A percentile compares a stretch with the other conserved stretches of the same genome.
These are phyloP conservation scores for Periconia sp. DNA, from an alignment of 2,329 filamentous ascomycete species.

Conservation along the genomic window DNA sequence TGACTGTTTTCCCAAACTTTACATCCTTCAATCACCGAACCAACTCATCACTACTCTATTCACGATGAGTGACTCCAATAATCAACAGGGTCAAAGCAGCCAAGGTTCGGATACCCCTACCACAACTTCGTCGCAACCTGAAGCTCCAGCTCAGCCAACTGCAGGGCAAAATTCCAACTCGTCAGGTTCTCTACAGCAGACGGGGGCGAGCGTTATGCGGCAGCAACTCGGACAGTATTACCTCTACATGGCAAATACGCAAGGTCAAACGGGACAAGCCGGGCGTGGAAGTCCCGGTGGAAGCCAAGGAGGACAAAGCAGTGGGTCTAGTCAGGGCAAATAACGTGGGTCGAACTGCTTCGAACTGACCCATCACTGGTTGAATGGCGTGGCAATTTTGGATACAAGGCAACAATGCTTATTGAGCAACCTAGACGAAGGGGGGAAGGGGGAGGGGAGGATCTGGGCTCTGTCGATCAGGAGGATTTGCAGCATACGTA, in stretches of 20 bases:
- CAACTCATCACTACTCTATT: background rate
- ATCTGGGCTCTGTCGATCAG: too few species aligned
- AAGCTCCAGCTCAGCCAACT: constrained; percentile 1
- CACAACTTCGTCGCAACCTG: background rate
- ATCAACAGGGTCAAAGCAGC: background rate
- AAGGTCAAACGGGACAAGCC: background rate
- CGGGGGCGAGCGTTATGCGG: constrained; percentile 5
- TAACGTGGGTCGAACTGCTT: too few species aligned
- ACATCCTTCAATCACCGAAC: too few species aligned
- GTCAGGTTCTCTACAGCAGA: constrained; percentile 5
- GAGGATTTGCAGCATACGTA: too few species aligned
- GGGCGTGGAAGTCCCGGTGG: constrained; percentile 1
- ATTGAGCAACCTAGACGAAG: too few species aligned
- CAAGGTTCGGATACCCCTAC: constrained; percentile 4
- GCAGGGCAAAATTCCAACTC: constrained; percentile 1
- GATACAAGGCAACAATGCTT: too few species aligned
- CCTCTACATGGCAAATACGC: constrained; percentile 7
- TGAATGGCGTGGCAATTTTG: too few species aligned
- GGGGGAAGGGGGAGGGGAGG: too few species aligned
- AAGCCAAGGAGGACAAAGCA: background rate
- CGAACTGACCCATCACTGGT: too few species aligned
- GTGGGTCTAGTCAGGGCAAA: background rate
- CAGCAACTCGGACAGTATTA: constrained; percentile 17
- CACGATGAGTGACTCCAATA: constrained; percentile 5
- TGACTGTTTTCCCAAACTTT: too few species aligned